These are phyloP conservation scores for Cordyceps cateniannulata DNA, from an alignment of 2,329 filamentous ascomycete species.

Conservation along the genomic window DNA sequence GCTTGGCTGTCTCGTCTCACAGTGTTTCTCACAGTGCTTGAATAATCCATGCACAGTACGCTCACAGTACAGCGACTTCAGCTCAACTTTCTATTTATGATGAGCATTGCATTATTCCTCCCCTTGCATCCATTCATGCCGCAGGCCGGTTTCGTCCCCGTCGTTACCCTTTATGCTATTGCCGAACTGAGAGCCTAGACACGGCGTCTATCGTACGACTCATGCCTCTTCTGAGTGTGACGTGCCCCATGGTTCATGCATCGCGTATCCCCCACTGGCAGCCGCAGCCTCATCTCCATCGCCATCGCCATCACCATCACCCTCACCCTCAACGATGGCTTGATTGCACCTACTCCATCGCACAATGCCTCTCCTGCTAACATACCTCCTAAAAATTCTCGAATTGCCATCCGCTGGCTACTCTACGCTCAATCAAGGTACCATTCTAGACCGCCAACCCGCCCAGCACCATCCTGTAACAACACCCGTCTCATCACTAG, in stretches of 20 bases:
- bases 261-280: neutral
- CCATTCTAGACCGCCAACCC: neutral
- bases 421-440: conserved; percentile 4
- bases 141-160: conserved; percentile 6
- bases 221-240: neutral
- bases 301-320: neutral
- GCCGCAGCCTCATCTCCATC: neutral
- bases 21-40: too few relatives aligned
- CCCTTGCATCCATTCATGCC: neutral
- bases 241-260: neutral
- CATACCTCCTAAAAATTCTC: neutral
- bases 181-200: neutral
- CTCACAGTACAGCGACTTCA: neutral
- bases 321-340: neutral
- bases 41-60: neutral
- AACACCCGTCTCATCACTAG: conserved; percentile 1
- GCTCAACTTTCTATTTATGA: neutral
- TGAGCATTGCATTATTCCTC: neutral
- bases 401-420: neutral
- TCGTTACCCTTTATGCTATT: neutral
- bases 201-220: neutral
- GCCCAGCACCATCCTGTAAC: conserved; percentile 9
- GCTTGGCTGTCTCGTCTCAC: too few relatives aligned
- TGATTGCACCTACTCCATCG: neutral
- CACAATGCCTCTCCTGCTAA: neutral